Evolutionary conservation across 2,329 filamentous ascomycete species (phyloP).

Genomic region (Microdochium trichocladiopsis): DNA sequence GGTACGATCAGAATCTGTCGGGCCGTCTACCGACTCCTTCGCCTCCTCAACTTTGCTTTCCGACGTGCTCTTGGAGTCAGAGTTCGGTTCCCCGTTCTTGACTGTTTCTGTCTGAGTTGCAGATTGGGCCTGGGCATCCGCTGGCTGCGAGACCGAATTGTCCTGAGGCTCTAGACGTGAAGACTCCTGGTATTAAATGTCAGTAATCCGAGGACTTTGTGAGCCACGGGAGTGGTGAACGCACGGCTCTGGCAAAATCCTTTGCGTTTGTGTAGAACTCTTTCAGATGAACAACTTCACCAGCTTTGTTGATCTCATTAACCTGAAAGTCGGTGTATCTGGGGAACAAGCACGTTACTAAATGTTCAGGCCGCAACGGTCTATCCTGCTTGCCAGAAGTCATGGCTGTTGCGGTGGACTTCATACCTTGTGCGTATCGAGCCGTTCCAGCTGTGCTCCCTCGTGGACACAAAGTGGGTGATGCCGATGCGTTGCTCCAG

Average conservation of each 20-base stretch:
- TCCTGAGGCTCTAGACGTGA: neutral
- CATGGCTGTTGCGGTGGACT: too few relatives aligned
- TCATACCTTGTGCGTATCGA: slow-evolving; percentile 36
- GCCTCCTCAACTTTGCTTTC: neutral
- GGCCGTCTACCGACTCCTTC: neutral
- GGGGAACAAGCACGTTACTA: neutral
- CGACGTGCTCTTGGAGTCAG: neutral
- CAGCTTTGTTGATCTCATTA: slow-evolving; percentile 75
- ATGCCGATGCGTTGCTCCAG: slow-evolving; percentile 31
- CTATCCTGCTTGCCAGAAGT: too few relatives aligned
- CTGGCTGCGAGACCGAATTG: neutral
- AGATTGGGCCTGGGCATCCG: neutral
- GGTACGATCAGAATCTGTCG: slow-evolving; percentile 9
- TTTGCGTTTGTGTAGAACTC: slow-evolving; percentile 29
- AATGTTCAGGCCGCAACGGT: too few relatives aligned
- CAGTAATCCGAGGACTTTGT: neutral
- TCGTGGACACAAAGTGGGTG: slow-evolving; percentile 27
- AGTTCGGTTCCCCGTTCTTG: neutral
- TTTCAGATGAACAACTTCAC: slow-evolving; percentile 66
- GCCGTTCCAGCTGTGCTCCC: slow-evolving; percentile 33
- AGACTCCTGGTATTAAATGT: neutral
- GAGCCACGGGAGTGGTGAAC: neutral
- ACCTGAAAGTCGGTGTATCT: slow-evolving; percentile 90
- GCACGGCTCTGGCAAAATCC: slow-evolving; percentile 14
- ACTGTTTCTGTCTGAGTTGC: neutral